Conservation (phyloP, 202 grass and related monocot genomes). For the Schoenoplectus tabernaemontani region DNA sequence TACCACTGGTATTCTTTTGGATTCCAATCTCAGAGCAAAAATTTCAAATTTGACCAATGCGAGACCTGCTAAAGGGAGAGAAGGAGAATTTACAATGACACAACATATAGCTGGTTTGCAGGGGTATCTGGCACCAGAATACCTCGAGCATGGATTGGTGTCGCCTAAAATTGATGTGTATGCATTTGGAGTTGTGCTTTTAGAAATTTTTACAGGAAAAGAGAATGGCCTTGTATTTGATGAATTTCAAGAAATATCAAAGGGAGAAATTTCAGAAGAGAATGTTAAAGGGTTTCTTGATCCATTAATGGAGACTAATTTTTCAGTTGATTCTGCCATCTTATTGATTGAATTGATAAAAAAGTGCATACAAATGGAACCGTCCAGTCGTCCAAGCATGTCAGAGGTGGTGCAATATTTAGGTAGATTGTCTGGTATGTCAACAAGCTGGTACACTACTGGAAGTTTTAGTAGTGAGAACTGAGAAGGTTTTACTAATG, state of each 20-base stretch:
- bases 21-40: conserved; percentile 43
- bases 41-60: conserved; percentile 41
- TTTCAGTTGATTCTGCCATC: conserved; percentile 24
- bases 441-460: conserved; percentile 20
- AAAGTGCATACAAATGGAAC: conserved; percentile 33
- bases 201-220: conserved; percentile 66
- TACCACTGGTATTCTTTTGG: conserved; percentile 49
- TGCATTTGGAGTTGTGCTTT: conserved; percentile 60
- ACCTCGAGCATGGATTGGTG: conserved; percentile 69
- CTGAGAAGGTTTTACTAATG: background rate
- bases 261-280: conserved; percentile 12
- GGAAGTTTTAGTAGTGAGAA: conserved; percentile 31
- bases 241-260: background rate
- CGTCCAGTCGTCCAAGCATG: conserved; percentile 29
- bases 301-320: conserved; percentile 37
- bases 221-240: conserved; percentile 26
- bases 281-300: conserved; percentile 50
- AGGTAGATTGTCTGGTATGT: conserved; percentile 31
- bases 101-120: conserved; percentile 49
- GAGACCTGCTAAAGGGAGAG: conserved; percentile 24
- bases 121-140: conserved; percentile 62
- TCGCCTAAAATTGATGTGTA: conserved; percentile 74
- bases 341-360: conserved; percentile 44
- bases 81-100: conserved; percentile 46
- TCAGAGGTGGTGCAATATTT: conserved; percentile 47